Evolutionary conservation across 495 filamentous ascomycete species (phyloP).

Genomic region (Aspergillus mulundensis): DNA sequence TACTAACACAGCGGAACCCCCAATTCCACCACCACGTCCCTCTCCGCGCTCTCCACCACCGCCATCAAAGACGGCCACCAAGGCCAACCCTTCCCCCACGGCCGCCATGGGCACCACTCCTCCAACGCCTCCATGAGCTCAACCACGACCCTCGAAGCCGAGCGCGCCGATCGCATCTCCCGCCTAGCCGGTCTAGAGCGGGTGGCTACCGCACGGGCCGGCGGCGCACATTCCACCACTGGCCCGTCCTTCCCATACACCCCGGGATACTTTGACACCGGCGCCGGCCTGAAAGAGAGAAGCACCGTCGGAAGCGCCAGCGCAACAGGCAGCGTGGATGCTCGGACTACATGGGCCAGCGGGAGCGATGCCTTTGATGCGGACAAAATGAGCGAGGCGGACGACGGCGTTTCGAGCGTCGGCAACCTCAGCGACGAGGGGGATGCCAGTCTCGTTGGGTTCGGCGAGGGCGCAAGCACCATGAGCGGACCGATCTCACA

Average conservation of each 20-base stretch:
- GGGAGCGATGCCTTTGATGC: slow-evolving; percentile 59
- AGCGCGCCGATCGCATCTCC: slow-evolving; percentile 90
- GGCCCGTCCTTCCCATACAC: slow-evolving; percentile 24
- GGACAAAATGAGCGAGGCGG: slow-evolving; percentile 69
- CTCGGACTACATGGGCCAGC: slow-evolving; percentile 69
- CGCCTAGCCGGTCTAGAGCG: slow-evolving; percentile 82
- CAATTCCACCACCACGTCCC: slow-evolving; percentile 78
- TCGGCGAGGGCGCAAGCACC: slow-evolving; percentile 83
- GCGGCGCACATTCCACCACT: slow-evolving; percentile 28
- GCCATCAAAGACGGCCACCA: slow-evolving; percentile 93
- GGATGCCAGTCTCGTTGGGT: slow-evolving; percentile 71
- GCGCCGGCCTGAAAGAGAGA: slow-evolving; percentile 58
- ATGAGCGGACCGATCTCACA: slow-evolving; percentile 67
- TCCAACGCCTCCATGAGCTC: slow-evolving; percentile 51
- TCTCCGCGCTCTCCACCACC: slow-evolving; percentile 82
- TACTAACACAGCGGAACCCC: slow-evolving; percentile 79
- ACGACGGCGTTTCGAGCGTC: slow-evolving; percentile 58
- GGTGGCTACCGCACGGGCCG: slow-evolving; percentile 62
- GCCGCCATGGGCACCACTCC: slow-evolving; percentile 52
- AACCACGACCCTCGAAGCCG: slow-evolving; percentile 72
- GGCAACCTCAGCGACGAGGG: slow-evolving; percentile 79
- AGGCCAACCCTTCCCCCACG: slow-evolving; percentile 57
- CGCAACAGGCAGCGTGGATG: slow-evolving; percentile 69
- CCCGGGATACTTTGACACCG: slow-evolving; percentile 66
- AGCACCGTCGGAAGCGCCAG: slow-evolving; percentile 86